Evolutionary conservation across 1,139 yeast genomes (phyloP).

Genomic region (Candida freyschussii): DNA sequence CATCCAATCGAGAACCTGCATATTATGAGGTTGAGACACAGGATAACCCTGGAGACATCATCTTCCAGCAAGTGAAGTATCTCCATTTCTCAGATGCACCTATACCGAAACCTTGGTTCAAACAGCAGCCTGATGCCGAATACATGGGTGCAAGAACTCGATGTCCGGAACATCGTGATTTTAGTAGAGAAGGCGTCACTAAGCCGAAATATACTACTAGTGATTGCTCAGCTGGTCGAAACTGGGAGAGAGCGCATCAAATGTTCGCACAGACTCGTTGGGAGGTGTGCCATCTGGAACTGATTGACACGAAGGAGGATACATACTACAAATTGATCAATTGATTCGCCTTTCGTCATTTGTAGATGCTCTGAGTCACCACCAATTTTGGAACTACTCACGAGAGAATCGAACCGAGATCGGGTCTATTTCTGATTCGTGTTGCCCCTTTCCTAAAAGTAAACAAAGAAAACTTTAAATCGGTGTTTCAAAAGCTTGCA

Average conservation of each 20-base stretch:
- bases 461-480: too few relatives aligned
- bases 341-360: slow-evolving; percentile 4
- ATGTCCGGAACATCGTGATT: slow-evolving; percentile 15
- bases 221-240: slow-evolving; percentile 20
- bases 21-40: slow-evolving; percentile 27
- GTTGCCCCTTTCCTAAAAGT: too few relatives aligned
- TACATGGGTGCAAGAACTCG: slow-evolving; percentile 17
- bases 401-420: too few relatives aligned
- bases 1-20: slow-evolving; percentile 8
- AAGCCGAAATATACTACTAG: slow-evolving; percentile 10
- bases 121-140: slow-evolving; percentile 15
- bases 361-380: too few relatives aligned
- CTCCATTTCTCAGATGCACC: slow-evolving; percentile 44
- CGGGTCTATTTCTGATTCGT: too few relatives aligned
- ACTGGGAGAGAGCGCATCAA: slow-evolving; percentile 18
- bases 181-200: slow-evolving; percentile 3
- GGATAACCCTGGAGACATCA: slow-evolving; percentile 16
- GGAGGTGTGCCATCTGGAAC: slow-evolving; percentile 21
- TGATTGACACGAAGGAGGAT: slow-evolving; percentile 16
- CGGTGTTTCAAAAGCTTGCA: too few relatives aligned
- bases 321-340: slow-evolving; percentile 19
- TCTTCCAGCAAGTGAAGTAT: slow-evolving; percentile 26
- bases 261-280: slow-evolving; percentile 14
- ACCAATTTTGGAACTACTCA: too few relatives aligned
- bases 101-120: slow-evolving; percentile 44